Evolutionary conservation across 2,329 filamentous ascomycete genomes (phyloP).

Genomic region (Endoconidiophora polonica): DNA sequence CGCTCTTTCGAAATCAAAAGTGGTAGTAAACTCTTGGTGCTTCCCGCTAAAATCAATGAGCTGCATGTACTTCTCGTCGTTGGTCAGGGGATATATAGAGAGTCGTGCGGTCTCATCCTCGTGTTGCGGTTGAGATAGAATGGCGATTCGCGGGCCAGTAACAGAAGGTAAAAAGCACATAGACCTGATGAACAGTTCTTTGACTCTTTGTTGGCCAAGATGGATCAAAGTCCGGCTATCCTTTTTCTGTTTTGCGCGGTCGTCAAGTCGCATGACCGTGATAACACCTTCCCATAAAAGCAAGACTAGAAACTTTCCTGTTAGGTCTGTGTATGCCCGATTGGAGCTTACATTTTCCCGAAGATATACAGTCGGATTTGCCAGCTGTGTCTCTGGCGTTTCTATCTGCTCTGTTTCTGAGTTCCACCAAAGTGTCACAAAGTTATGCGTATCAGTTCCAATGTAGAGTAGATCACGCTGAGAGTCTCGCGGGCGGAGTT

Average conservation of each 20-base stretch:
- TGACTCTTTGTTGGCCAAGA: constrained; percentile 38
- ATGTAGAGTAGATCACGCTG: constrained; percentile 76
- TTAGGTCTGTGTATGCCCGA: constrained; percentile 69
- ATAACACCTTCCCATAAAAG: constrained; percentile 45
- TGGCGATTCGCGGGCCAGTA: constrained; percentile 39
- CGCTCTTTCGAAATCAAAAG: constrained; percentile 37
- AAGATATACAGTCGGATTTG: constrained; percentile 42
- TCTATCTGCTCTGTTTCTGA: constrained; percentile 32
- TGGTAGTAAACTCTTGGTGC: constrained; percentile 37
- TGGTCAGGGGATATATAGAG: constrained; percentile 41
- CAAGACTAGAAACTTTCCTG: constrained; percentile 42
- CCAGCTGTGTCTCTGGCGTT: constrained; percentile 33
- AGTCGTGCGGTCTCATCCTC: constrained; percentile 37
- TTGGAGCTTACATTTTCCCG: constrained; percentile 71
- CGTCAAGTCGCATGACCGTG: constrained; percentile 35
- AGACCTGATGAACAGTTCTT: constrained; percentile 42
- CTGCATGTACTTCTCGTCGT: constrained; percentile 38
- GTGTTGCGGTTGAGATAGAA: constrained; percentile 38
- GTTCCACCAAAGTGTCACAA: constrained; percentile 84
- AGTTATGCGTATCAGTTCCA: constrained; percentile 76
- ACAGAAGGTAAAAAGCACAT: constrained; percentile 41
- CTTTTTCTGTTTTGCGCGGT: constrained; percentile 12
- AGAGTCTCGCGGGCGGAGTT: constrained; percentile 57
- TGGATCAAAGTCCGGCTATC: neutral
- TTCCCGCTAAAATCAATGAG: constrained; percentile 39